Evolutionary conservation across 164 flowering plant species (phyloP).

Genomic region (Liquidambar formosana): DNA sequence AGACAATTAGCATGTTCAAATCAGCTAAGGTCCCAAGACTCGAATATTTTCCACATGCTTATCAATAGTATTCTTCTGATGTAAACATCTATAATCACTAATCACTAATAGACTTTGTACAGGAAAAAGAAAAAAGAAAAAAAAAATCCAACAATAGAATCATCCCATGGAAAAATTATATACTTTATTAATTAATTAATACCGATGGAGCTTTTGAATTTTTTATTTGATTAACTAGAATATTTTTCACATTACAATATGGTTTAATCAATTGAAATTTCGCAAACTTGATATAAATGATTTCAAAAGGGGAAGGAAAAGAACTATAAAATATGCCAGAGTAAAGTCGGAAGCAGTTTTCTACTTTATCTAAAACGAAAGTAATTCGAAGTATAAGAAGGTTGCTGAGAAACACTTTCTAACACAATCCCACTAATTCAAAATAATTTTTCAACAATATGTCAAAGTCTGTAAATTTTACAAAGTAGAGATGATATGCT

Average conservation of each 20-base stretch:
- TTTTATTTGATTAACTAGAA: no score
- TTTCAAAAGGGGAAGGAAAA: neutral
- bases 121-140: no score
- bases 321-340: neutral
- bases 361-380: neutral
- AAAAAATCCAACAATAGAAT: neutral
- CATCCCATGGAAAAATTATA: neutral
- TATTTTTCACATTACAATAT: no score
- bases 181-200: no score
- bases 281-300: no score
- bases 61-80: neutral
- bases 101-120: neutral
- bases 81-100: no score
- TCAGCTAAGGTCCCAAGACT: neutral
- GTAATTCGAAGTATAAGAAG: conserved; percentile 13
- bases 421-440: conserved; percentile 8
- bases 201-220: neutral
- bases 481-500: conserved; percentile 2
- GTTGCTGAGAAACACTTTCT: conserved; percentile 10
- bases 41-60: neutral
- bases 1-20: conserved; percentile 4
- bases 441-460: conserved; percentile 14
- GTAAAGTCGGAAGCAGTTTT: no score
- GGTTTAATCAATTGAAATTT: no score
- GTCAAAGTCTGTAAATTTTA: conserved; percentile 29